Evolutionary conservation across 2,329 filamentous ascomycete species (phyloP).

Genomic region (Beauveria pseudobassiana): DNA sequence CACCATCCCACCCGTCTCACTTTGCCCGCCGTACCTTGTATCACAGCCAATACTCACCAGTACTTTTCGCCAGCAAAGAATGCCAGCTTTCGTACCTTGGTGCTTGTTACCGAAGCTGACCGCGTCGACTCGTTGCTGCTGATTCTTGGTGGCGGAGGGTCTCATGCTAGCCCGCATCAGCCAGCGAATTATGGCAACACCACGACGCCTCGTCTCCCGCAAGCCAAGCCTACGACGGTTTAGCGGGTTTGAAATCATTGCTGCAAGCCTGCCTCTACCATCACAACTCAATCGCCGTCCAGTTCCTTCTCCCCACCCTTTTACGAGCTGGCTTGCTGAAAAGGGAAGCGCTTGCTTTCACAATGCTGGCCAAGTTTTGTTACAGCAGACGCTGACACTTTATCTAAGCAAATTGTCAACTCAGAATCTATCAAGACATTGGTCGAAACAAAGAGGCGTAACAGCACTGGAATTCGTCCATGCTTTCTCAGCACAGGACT

Average conservation of each 20-base stretch:
- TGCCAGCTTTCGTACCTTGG: too few species aligned
- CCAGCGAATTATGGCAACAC: constrained; percentile 2
- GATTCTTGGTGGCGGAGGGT: constrained; percentile 4
- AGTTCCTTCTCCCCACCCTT: not conserved
- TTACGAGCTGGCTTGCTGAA: not conserved
- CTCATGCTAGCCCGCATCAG: not conserved
- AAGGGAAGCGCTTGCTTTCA: not conserved
- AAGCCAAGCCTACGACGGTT: not conserved
- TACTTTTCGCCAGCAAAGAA: not conserved
- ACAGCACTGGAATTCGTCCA: not conserved
- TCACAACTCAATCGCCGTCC: not conserved
- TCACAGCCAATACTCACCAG: not conserved
- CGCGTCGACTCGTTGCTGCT: not conserved
- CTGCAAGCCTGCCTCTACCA: not conserved
- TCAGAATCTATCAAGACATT: not conserved
- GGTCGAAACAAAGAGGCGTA: not conserved
- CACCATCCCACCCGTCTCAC: not conserved
- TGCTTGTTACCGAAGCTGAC: not conserved
- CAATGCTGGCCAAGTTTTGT: not conserved
- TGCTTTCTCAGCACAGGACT: not conserved
- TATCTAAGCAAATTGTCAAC: not conserved
- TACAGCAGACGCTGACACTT: too few species aligned
- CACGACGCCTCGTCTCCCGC: constrained; percentile 3
- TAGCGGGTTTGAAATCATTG: constrained; percentile 2
- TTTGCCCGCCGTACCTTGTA: not conserved